Base-by-base conservation (phyloP, 805 yeast genomes). In the Priceomyces medius region DNA sequence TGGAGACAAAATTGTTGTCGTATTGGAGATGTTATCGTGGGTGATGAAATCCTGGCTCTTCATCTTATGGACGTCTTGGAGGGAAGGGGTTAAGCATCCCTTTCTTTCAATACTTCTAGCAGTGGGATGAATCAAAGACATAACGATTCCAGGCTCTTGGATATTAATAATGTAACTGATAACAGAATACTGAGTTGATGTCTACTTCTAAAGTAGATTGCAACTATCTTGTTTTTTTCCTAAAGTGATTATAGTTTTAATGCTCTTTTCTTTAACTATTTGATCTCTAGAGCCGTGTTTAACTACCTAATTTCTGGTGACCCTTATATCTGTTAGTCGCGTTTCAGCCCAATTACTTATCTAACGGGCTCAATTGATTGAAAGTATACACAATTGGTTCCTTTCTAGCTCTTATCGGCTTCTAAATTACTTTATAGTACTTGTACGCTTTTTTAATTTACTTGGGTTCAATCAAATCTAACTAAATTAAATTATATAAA, bases 1-100 rank as follows among this genome's bases (percentile, higher is more conserved):
- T 5, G 77, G 77, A 10, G 76, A 70, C 29, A 72, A 69, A 19
- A 72, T 71, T n/a, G 51, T 50, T 4, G 38, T 31, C 6, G 41
- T 18, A 34, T 20, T 23, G 16, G 39, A 20, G 21, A 19, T 23
- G 32, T 14, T 20, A 14, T 13, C 37, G 19, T 16, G 18, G 19
- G 32, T 17, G 7, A 34, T 20, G 19, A 20, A 29, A 31, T 35
- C 34, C 19, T 20, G 40, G 9, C 37, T 32, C 20, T 20, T 29
- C 19, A 12, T 14, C 35, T 32, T 32, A 13, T 32, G 20, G 7
- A 12, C 6, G 12, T 35, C 38, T 29, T 35, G 38, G 10, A 35
- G 21, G n/a, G 28, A 35, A 6, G 38, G 38, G 19, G 38, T 35
- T 18, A 35, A 21, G 18, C 38, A 35, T 20, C 38, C 38, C 20